Evolutionary conservation across 2,329 filamentous ascomycete species (phyloP).

Genomic region (Alternaria sp.): DNA sequence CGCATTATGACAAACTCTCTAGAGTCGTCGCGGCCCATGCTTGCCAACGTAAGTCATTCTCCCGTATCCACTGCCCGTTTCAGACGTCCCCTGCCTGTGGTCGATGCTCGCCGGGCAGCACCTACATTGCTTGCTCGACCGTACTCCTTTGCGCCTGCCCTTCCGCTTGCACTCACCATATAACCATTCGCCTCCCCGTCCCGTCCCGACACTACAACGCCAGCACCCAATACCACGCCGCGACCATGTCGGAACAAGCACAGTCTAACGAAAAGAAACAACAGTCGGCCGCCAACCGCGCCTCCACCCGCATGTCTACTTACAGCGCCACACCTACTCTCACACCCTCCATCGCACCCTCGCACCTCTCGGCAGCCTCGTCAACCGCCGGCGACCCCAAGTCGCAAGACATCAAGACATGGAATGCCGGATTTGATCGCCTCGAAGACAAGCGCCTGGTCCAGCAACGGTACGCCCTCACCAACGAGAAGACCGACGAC

Average conservation of each 20-base stretch:
- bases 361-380: constrained; percentile 50
- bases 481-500: constrained; percentile 80
- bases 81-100: constrained; percentile 33
- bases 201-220: constrained; percentile 8
- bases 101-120: constrained; percentile 24
- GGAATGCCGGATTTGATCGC: constrained; percentile 81
- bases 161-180: constrained; percentile 9
- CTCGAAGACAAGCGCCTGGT: constrained; percentile 89
- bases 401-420: constrained; percentile 74
- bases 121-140: constrained; percentile 6
- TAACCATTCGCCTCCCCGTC: constrained; percentile 1
- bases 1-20: constrained; percentile 51
- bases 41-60: constrained; percentile 50
- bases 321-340: constrained; percentile 62
- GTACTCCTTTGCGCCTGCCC: constrained; percentile 10
- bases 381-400: constrained; percentile 56
- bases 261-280: constrained; percentile 39
- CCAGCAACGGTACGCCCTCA: constrained; percentile 82
- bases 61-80: constrained; percentile 41
- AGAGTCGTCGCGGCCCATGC: constrained; percentile 53
- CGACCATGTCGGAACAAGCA: constrained; percentile 32
- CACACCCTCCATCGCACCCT: constrained; percentile 60
- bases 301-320: constrained; percentile 59
- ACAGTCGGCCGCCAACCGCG: constrained; percentile 49
- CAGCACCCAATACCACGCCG: constrained; percentile 12